A percentile compares a stretch with the other conserved stretches of the same genome.
These are phyloP conservation scores for Penicillium thymicola DNA, from an alignment of 2,329 filamentous ascomycete genomes.

Conservation along the genomic window DNA sequence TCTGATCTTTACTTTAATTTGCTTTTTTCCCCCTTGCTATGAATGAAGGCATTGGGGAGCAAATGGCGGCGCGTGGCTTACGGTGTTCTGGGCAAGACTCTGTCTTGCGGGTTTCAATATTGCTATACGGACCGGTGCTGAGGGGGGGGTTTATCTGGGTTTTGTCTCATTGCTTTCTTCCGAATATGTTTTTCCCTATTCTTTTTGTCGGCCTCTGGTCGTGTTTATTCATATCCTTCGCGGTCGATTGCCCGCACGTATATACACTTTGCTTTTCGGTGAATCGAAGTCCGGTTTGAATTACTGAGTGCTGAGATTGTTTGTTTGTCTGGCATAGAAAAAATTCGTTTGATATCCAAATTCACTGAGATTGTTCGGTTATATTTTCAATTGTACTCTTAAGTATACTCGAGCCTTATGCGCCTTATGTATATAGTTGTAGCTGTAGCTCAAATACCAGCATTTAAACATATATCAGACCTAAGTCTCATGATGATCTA, in stretches of 20 bases:
- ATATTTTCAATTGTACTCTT: not conserved
- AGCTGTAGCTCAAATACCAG: not conserved
- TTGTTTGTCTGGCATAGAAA: not conserved
- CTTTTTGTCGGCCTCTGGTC: constrained; percentile 12
- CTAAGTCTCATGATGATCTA: not conserved
- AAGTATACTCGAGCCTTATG: not conserved
- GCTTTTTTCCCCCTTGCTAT: constrained; percentile 13
- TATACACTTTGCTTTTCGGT: constrained; percentile 10
- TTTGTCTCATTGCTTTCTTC: constrained; percentile 2
- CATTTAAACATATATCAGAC: not conserved
- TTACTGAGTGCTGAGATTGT: not conserved
- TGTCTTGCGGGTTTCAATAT: constrained; percentile 19
- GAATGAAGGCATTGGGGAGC: constrained; percentile 19
- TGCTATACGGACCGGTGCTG: constrained; percentile 31
- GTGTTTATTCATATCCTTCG: constrained; percentile 19
- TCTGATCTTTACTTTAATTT: constrained; percentile 3
- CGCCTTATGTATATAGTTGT: not conserved
- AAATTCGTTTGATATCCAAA: constrained; percentile 5
- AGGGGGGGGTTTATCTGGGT: constrained; percentile 13
- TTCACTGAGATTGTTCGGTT: not conserved
- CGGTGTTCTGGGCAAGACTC: constrained; percentile 27
- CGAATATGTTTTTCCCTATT: constrained; percentile 1
- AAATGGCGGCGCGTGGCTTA: constrained; percentile 24
- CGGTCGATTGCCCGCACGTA: constrained; percentile 14
- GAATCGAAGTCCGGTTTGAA: not conserved